Evolutionary conservation across 805 yeast genomes (phyloP).

Genomic region (Spathaspora gorwiae): DNA sequence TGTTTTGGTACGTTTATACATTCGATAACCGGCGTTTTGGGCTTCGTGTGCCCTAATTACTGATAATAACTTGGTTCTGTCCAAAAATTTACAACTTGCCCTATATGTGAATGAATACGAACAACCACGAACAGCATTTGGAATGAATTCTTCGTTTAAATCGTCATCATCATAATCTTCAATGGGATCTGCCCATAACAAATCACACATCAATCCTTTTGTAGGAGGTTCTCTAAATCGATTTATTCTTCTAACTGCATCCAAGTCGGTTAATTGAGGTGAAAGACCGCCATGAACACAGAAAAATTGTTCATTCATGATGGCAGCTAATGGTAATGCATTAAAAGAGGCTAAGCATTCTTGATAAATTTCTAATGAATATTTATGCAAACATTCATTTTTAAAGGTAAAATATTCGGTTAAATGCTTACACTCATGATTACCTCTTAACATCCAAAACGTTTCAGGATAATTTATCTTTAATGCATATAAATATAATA

Average conservation of each 20-base stretch:
- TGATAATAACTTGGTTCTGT: conserved; percentile 72
- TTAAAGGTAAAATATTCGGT: conserved; percentile 93
- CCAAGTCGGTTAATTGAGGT: conserved; percentile 69
- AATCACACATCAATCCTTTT: conserved; percentile 87
- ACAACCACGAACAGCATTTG: conserved; percentile 83
- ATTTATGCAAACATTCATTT: conserved; percentile 84
- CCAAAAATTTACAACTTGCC: conserved; percentile 76
- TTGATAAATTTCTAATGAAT: conserved; percentile 60
- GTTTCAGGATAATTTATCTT: conserved; percentile 72
- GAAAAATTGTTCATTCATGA: conserved; percentile 89
- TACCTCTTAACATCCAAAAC: conserved; percentile 83
- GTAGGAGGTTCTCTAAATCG: conserved; percentile 93
- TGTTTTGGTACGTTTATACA: conserved; percentile 79
- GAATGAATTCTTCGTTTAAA: conserved; percentile 47
- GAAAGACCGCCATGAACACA: conserved; percentile 97
- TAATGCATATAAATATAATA: conserved; percentile 70
- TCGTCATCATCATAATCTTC: conserved; percentile 63
- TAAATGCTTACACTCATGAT: conserved; percentile 91
- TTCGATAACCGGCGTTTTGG: conserved; percentile 94
- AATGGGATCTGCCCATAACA: conserved; percentile 95
- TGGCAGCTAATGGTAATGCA: conserved; percentile 85
- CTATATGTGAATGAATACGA: conserved; percentile 83
- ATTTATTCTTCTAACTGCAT: conserved; percentile 64
- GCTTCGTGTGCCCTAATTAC: conserved; percentile 96
- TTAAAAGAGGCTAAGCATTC: conserved; percentile 76